Conservation (phyloP, 495 filamentous ascomycete genomes). For the Penicillium waksmanii region DNA sequence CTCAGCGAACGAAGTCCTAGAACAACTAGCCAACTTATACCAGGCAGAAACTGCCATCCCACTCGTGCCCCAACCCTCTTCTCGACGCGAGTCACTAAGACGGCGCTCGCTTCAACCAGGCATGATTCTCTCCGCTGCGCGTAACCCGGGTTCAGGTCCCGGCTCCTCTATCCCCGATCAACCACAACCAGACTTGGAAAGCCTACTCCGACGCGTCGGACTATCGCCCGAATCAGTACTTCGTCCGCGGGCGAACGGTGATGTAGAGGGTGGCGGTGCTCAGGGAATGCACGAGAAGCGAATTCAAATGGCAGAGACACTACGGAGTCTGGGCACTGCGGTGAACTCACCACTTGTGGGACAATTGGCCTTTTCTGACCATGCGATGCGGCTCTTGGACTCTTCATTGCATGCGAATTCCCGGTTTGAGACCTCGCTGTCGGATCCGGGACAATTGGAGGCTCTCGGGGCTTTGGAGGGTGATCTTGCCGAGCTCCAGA, state of each 20-base stretch:
- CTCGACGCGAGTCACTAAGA: constrained; percentile 38
- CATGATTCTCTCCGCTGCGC: constrained; percentile 18
- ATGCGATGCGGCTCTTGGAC: constrained; percentile 37
- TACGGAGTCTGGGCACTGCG: constrained; percentile 29
- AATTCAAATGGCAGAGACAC: constrained; percentile 31
- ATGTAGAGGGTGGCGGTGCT: constrained; percentile 19
- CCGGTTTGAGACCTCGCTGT: constrained; percentile 34
- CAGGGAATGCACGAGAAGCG: constrained; percentile 36
- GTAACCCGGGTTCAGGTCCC: constrained; percentile 5
- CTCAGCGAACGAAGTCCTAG: constrained; percentile 42
- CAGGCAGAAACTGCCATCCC: constrained; percentile 35
- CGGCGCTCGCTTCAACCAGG: constrained; percentile 33
- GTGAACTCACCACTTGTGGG: constrained; percentile 38
- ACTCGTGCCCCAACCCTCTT: constrained; percentile 25
- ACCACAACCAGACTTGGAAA: constrained; percentile 34
- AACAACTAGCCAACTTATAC: constrained; percentile 38
- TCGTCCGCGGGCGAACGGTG: constrained; percentile 18
- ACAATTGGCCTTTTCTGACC: constrained; percentile 34
- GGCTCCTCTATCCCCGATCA: constrained; percentile 21
- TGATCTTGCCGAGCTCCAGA: constrained; percentile 36
- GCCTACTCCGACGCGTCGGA: constrained; percentile 43
- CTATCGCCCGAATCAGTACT: constrained; percentile 38
- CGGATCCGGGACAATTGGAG: constrained; percentile 27
- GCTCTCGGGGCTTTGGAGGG: constrained; percentile 36
- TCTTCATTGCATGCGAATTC: constrained; percentile 40